Base-by-base conservation (phyloP, 2,329 filamentous ascomycete species). In the Penicillium crustosum region DNA sequence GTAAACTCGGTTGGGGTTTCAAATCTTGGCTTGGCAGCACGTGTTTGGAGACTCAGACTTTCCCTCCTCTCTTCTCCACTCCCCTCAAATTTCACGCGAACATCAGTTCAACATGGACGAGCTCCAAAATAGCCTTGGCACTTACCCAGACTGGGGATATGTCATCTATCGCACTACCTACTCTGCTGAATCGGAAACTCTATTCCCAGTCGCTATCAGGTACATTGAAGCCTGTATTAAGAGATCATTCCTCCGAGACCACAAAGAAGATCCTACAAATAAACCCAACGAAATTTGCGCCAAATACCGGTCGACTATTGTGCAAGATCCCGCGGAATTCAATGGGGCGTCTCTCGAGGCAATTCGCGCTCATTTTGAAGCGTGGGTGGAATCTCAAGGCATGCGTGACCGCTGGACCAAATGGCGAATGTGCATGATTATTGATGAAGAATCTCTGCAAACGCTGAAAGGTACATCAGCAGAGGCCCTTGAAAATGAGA, bases 101-200 rank as follows among this genome's bases (percentile, higher is more conserved):
- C 23, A 45, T 45, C 43, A 45, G 43, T 45, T 45, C 48, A 51
- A 47, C 17, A 56, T 56, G 53, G 31, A 56, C 31, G 48, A 56
- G 31, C 53, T 56, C 49, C 41, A 38, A 39, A 44, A 41, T 39
- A 51, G 33, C 36, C 53, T 56, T 56, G 7, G 15, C 33, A 41
- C 39, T 13, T 51, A 41, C 12, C 51, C 57, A 56, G 52, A 58
- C 53, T 62, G 58, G 60, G 60, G 55, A 52, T 62, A 58, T 29
- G 49, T 53, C 29, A 61, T 62, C 35, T 62, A 61, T 53, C 58
- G 58, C 33, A 61, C 60, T n/a, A 62, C 55, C 53, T 62, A 56
- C 53, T 54, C 55, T 39, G 27, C 58, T 33, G 48, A 62, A 47
- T 53, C 60, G 2, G 45, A 61, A 31, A 38, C 55, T 43, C 25